These are phyloP conservation scores for Bimuria novae-zelandiae DNA, from an alignment of 2,329 filamentous ascomycete genomes.

Conservation along the genomic window DNA sequence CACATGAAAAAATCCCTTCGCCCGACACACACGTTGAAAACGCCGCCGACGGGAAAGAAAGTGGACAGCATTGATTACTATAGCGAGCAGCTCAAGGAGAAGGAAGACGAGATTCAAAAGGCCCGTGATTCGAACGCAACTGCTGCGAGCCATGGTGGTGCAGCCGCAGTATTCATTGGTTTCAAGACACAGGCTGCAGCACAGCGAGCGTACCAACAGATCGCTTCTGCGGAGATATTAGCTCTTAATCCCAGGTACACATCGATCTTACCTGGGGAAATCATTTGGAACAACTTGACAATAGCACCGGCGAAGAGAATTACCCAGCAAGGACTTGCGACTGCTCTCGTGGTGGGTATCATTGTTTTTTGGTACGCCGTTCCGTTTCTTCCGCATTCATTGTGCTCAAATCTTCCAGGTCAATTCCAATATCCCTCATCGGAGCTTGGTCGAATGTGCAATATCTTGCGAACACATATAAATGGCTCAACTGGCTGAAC, in stretches of 20 bases:
- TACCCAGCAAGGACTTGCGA: conserved; percentile 73
- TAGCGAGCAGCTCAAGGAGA: conserved; percentile 74
- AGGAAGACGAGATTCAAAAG: conserved; percentile 72
- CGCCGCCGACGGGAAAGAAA: conserved; percentile 73
- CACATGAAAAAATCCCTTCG: conserved; percentile 68
- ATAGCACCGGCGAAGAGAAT: conserved; percentile 83
- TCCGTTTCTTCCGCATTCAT: too few relatives aligned
- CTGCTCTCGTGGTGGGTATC: conserved; percentile 73
- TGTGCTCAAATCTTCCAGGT: too few relatives aligned
- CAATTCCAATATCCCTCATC: conserved; percentile 75
- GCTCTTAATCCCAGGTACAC: conserved; percentile 86
- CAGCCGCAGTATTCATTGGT: conserved; percentile 87
- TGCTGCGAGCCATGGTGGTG: conserved; percentile 60
- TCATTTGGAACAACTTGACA: conserved; percentile 84
- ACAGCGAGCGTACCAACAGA: conserved; percentile 77
- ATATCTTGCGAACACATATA: conserved; percentile 65
- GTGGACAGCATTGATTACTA: conserved; percentile 95
- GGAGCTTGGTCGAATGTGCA: conserved; percentile 85
- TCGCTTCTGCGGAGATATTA: conserved; percentile 53
- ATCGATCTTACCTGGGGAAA: conserved; percentile 77
- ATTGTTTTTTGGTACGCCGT: conserved; percentile 97
- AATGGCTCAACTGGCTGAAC: conserved; percentile 75
- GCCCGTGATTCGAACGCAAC: conserved; percentile 69
- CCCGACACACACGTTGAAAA: conserved; percentile 43
- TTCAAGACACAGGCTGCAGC: conserved; percentile 82